These are phyloP conservation scores for Ambrosia hybrid DNA, from an alignment of 140 eudicot species.

Conservation along the genomic window DNA sequence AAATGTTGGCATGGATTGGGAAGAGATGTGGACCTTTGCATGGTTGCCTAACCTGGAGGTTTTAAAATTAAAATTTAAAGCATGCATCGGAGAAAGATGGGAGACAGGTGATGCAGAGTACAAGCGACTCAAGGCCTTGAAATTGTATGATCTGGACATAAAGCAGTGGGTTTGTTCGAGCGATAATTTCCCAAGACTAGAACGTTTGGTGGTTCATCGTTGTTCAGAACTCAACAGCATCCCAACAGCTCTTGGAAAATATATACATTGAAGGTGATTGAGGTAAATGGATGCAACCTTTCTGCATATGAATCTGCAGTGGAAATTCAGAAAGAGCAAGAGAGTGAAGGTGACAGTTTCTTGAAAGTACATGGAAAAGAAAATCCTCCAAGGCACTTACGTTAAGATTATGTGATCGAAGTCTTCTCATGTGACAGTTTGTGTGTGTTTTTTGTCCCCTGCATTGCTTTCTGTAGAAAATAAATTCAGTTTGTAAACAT, in stretches of 20 bases:
- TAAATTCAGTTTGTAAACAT: not conserved
- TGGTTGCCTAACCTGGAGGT: constrained; percentile 36
- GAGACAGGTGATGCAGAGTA: constrained; percentile 21
- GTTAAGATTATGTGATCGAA: not conserved
- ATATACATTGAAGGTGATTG: constrained; percentile 20
- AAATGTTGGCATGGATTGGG: constrained; percentile 39
- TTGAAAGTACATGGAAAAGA: not conserved
- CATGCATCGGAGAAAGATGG: constrained; percentile 39
- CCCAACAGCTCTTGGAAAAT: constrained; percentile 21
- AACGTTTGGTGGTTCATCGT: constrained; percentile 17
- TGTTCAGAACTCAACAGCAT: constrained; percentile 22
- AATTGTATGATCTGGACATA: constrained; percentile 22
- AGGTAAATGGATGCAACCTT: constrained; percentile 24
- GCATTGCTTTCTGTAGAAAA: not conserved
- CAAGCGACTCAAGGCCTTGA: constrained; percentile 25
- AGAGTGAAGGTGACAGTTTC: not conserved
- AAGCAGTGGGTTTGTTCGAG: constrained; percentile 18
- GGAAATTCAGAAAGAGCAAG: constrained; percentile 16
- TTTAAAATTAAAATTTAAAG: constrained; percentile 35
- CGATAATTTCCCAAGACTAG: constrained; percentile 26
- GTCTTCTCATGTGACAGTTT: too few species aligned
- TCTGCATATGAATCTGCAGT: not conserved
- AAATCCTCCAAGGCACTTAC: not conserved
- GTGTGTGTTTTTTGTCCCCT: not conserved
- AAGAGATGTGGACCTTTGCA: constrained; percentile 28